These are phyloP conservation scores for Lecanoromycetidae sp. DNA, from an alignment of 2,329 filamentous ascomycete genomes.

Conservation along the genomic window DNA sequence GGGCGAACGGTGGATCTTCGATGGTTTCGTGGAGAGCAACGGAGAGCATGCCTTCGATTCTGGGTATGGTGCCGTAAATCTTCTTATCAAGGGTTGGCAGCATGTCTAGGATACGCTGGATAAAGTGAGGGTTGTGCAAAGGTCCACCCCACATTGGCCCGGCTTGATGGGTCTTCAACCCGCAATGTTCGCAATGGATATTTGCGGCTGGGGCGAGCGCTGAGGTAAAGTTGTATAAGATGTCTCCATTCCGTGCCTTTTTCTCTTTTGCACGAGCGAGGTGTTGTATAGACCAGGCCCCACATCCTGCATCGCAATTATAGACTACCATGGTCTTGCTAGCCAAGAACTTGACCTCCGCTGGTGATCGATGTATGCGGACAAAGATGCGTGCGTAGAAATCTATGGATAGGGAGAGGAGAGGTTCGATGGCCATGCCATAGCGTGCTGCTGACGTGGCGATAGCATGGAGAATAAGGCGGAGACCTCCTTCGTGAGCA, in stretches of 20 bases:
- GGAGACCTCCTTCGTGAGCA: constrained; percentile 79
- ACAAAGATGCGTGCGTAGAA: constrained; percentile 91
- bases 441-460: constrained; percentile 72
- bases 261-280: constrained; percentile 57
- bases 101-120: constrained; percentile 63
- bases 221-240: constrained; percentile 68
- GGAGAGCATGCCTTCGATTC: constrained; percentile 83
- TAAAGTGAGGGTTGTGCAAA: constrained; percentile 72
- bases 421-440: constrained; percentile 75
- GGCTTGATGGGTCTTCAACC: constrained; percentile 70
- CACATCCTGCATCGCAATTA: constrained; percentile 80
- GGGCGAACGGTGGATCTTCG: constrained; percentile 14
- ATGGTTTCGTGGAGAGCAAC: constrained; percentile 66
- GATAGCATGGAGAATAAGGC: constrained; percentile 72
- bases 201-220: constrained; percentile 57
- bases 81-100: constrained; percentile 54
- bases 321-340: constrained; percentile 90
- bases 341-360: constrained; percentile 78
- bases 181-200: constrained; percentile 67
- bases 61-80: constrained; percentile 65
- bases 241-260: constrained; percentile 56
- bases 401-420: constrained; percentile 87
- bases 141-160: constrained; percentile 88
- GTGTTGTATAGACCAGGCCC: constrained; percentile 77
- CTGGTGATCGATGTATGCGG: constrained; percentile 63